These are phyloP conservation scores for Tieghemiomyces parasiticus DNA, from an alignment of 192 early-diverging fungal genomes.

Conservation along the genomic window DNA sequence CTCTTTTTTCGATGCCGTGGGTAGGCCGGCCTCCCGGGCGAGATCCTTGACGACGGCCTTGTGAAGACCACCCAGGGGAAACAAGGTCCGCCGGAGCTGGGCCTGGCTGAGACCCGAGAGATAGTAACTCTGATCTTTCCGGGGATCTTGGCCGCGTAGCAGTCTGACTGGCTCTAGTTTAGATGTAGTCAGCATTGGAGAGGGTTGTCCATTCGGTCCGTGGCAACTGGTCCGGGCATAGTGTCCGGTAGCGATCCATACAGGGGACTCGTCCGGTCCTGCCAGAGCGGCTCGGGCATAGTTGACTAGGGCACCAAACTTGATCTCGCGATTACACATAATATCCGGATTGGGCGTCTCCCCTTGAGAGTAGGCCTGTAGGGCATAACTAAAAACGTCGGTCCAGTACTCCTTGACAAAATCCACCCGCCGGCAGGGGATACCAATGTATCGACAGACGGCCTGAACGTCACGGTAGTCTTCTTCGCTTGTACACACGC, in stretches of 20 bases:
- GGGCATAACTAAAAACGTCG: conserved; percentile 65
- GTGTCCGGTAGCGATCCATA: conserved; percentile 49
- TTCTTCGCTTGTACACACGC: conserved; percentile 53
- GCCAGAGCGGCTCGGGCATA: conserved; percentile 10
- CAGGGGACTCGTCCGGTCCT: neutral
- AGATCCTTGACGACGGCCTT: conserved; percentile 64
- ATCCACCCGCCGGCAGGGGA: conserved; percentile 48
- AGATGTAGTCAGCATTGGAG: too few relatives aligned
- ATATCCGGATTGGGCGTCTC: conserved; percentile 90
- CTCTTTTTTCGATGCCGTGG: conserved; percentile 54
- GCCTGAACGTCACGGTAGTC: conserved; percentile 67
- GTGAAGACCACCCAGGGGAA: conserved; percentile 61
- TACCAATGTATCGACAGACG: conserved; percentile 50
- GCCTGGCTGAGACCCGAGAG: conserved; percentile 39
- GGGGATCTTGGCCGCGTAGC: conserved; percentile 47
- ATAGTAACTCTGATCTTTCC: conserved; percentile 94
- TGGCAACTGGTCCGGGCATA: conserved; percentile 36
- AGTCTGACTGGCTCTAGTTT: too few relatives aligned
- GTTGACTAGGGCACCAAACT: conserved; percentile 80
- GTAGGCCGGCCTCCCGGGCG: conserved; percentile 37
- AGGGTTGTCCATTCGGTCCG: too few relatives aligned
- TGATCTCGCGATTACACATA: conserved; percentile 78
- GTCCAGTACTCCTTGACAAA: conserved; percentile 88
- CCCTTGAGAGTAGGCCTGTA: conserved; percentile 52
- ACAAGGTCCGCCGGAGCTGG: conserved; percentile 33